Percentiles rank a stretch among this genome's conserved stretches.
Conservation (phyloP, 2,329 filamentous ascomycete genomes). For the Madurella fahalii region DNA sequence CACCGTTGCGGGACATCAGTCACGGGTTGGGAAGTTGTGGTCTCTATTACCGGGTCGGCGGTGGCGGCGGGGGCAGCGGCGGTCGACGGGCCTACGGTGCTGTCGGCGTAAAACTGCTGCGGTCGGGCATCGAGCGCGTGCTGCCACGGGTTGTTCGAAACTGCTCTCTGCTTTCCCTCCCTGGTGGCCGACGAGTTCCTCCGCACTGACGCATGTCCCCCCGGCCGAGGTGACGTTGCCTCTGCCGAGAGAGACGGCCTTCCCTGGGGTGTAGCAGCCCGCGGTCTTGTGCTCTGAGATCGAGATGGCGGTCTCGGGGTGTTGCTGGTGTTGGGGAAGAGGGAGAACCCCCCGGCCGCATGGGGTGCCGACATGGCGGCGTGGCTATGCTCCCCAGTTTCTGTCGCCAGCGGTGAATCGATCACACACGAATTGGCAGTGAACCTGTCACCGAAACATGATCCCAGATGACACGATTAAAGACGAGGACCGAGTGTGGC, state of each 20-base stretch:
- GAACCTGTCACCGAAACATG: constrained; percentile 25
- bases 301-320: constrained; percentile 39
- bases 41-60: constrained; percentile 19
- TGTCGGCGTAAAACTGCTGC: constrained; percentile 4
- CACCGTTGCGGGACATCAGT: constrained; percentile 43
- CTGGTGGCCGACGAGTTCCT: constrained; percentile 31
- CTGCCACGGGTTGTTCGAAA: constrained; percentile 27
- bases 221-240: constrained; percentile 30
- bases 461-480: constrained; percentile 6
- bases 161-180: constrained; percentile 31
- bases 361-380: constrained; percentile 36
- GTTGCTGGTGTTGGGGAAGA: constrained; percentile 51
- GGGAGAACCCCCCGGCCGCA: constrained; percentile 48
- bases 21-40: constrained; percentile 34
- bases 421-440: constrained; percentile 13
- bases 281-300: constrained; percentile 37
- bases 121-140: constrained; percentile 20
- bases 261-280: constrained; percentile 36
- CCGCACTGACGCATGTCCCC: constrained; percentile 33
- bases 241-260: constrained; percentile 22
- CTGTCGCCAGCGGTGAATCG: constrained; percentile 7
- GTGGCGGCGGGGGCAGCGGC: constrained; percentile 15
- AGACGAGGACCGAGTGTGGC: not conserved
- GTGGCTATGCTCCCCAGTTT: constrained; percentile 1
- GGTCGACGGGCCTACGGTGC: constrained; percentile 12